phyloP scores from a whole-genome alignment of 768 basidiomycete species.

The Trametes cubensis region DNA sequence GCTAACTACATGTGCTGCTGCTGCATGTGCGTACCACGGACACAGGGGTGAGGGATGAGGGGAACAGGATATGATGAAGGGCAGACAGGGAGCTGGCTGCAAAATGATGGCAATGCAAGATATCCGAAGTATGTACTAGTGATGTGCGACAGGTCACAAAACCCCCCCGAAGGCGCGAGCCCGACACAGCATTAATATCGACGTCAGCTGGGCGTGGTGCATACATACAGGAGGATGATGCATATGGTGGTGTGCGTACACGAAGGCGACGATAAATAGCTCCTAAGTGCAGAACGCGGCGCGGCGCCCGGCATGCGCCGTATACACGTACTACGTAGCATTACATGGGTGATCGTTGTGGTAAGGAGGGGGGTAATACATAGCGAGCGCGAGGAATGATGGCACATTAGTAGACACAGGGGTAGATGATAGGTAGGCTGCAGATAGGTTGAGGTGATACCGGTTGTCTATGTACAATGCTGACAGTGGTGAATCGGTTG shows the following conservation, averaged over 20 bases:
- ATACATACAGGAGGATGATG: too few species aligned
- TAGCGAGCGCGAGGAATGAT: constrained; percentile 7
- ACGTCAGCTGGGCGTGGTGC: too few species aligned
- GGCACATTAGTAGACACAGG: constrained; percentile 7
- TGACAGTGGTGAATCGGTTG: neutral
- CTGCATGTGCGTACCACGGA: constrained; percentile 11
- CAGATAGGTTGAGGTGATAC: neutral
- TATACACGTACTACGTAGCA: neutral
- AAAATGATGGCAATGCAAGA: neutral
- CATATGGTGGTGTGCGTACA: neutral
- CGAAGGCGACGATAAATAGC: constrained; percentile 12
- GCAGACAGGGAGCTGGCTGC: neutral
- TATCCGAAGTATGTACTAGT: neutral
- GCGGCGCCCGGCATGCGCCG: neutral
- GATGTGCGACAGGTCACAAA: neutral
- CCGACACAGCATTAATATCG: too few species aligned
- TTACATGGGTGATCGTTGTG: neutral
- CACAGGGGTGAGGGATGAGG: neutral
- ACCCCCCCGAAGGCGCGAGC: too few species aligned
- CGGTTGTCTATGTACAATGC: constrained; percentile 6
- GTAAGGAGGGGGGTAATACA: constrained; percentile 4
- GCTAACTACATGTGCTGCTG: constrained; percentile 17
- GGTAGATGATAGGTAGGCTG: neutral
- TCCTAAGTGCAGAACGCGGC: constrained; percentile 8
- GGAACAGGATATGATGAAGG: constrained; percentile 4